These are phyloP conservation scores for Rhododendron ovatum DNA, from an alignment of 148 eudicot species.

Conservation along the genomic window DNA sequence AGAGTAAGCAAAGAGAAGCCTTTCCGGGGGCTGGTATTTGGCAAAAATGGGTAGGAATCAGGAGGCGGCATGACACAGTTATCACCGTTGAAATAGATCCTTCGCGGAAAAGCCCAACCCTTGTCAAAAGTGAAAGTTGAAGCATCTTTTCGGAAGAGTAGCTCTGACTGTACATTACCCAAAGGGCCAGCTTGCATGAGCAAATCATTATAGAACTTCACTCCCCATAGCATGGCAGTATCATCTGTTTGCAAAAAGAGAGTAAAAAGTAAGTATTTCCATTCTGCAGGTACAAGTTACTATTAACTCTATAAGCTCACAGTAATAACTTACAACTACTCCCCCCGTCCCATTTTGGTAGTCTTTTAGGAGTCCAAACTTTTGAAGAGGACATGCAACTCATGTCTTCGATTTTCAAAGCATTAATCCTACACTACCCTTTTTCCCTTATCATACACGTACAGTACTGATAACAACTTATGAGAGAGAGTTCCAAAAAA, in stretches of 20 bases:
- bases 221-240: slow-evolving; percentile 68
- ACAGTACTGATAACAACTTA: not conserved
- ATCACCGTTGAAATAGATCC: slow-evolving; percentile 63
- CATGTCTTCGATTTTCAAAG: not conserved
- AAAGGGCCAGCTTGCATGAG: slow-evolving; percentile 45
- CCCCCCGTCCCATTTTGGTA: not conserved
- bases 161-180: slow-evolving; percentile 60
- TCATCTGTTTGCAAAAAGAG: slow-evolving; percentile 37
- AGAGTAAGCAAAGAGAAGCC: slow-evolving; percentile 19
- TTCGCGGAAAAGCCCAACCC: slow-evolving; percentile 68
- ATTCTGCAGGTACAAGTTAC: not conserved
- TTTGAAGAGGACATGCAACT: not conserved
- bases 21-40: slow-evolving; percentile 28
- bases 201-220: slow-evolving; percentile 52
- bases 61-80: slow-evolving; percentile 72
- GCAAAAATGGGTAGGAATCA: slow-evolving; percentile 56
- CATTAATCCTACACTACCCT: not conserved
- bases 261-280: not conserved
- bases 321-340: not conserved
- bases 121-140: slow-evolving; percentile 52
- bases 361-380: not conserved
- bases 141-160: slow-evolving; percentile 49
- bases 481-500: not conserved
- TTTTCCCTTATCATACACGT: not conserved
- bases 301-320: not conserved